Evolutionary conservation across 1,139 yeast species (phyloP).

Genomic region (Yamadazyma jaroonii): DNA sequence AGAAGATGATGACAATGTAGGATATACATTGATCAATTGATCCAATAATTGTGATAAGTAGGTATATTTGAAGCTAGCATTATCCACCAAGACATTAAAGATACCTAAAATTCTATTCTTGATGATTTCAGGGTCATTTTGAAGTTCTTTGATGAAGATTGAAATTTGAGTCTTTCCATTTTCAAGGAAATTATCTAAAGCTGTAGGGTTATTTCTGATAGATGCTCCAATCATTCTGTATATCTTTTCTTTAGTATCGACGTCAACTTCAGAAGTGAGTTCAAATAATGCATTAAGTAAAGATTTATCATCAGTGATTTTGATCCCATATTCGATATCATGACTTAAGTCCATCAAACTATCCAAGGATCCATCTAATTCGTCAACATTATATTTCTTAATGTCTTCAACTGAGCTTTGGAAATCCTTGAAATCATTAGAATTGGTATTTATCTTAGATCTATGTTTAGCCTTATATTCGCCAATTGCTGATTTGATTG

Average conservation of each 20-base stretch:
- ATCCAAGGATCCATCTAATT: conserved; percentile 36
- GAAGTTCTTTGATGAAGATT: conserved; percentile 4
- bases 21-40: conserved; percentile 25
- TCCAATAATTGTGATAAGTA: conserved; percentile 25
- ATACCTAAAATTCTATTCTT: conserved; percentile 51
- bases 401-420: conserved; percentile 1
- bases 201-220: conserved; percentile 71
- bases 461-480: background rate
- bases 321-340: conserved; percentile 61
- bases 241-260: conserved; percentile 34
- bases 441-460: conserved; percentile 1
- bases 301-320: conserved; percentile 22
- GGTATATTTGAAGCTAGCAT: conserved; percentile 23
- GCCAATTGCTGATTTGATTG: background rate
- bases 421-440: conserved; percentile 5
- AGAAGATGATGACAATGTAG: conserved; percentile 26
- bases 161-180: conserved; percentile 12
- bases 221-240: conserved; percentile 54
- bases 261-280: background rate
- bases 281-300: conserved; percentile 1
- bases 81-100: conserved; percentile 40
- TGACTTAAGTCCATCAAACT: conserved; percentile 59
- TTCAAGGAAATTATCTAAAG: conserved; percentile 33
- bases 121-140: conserved; percentile 22
- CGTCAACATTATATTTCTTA: conserved; percentile 9